These are phyloP conservation scores for Saccharomycopsis sp. DNA, from an alignment of 805 yeast genomes.

Conservation along the genomic window DNA sequence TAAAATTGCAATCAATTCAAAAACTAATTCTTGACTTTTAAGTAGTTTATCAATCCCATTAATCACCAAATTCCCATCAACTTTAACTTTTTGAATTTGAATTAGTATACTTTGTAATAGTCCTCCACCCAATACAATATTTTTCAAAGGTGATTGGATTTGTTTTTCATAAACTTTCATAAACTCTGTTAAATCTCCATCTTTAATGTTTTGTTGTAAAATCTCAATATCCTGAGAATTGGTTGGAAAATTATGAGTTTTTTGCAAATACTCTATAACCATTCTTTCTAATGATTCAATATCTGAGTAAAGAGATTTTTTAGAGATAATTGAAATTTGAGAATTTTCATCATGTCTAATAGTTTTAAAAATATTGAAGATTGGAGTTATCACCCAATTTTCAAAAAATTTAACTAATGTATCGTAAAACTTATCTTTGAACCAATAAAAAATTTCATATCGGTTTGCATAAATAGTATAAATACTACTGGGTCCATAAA, in stretches of 20 bases:
- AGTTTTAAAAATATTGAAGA: conserved; percentile 60
- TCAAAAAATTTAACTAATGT: conserved; percentile 55
- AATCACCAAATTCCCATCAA: conserved; percentile 85
- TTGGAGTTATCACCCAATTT: conserved; percentile 80
- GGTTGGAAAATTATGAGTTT: conserved; percentile 20
- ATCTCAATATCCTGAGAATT: conserved; percentile 16
- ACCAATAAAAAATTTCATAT: conserved; percentile 44
- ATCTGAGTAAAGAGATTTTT: conserved; percentile 70
- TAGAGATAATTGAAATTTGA: conserved; percentile 66
- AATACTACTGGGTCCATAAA: conserved; percentile 46
- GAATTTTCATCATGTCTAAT: conserved; percentile 75
- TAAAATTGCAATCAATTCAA: conserved; percentile 81
- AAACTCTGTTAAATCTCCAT: conserved; percentile 72
- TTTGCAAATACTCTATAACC: conserved; percentile 55
- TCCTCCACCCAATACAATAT: conserved; percentile 51
- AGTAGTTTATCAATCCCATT: conserved; percentile 84
- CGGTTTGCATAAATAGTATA: conserved; percentile 38
- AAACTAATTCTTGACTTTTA: conserved; percentile 87
- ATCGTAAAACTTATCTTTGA: conserved; percentile 47
- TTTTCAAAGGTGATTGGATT: conserved; percentile 56
- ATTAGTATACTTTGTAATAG: conserved; percentile 70
- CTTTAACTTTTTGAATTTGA: conserved; percentile 93
- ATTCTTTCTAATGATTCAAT: conserved; percentile 74
- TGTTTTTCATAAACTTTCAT: conserved; percentile 76
- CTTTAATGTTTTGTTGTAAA: conserved; percentile 29